Evolutionary conservation across 352 stramenopile genomes (phyloP), one percentile per base, ranked within the genome.

Genomic region (Salisapilia sapeloensis): DNA sequence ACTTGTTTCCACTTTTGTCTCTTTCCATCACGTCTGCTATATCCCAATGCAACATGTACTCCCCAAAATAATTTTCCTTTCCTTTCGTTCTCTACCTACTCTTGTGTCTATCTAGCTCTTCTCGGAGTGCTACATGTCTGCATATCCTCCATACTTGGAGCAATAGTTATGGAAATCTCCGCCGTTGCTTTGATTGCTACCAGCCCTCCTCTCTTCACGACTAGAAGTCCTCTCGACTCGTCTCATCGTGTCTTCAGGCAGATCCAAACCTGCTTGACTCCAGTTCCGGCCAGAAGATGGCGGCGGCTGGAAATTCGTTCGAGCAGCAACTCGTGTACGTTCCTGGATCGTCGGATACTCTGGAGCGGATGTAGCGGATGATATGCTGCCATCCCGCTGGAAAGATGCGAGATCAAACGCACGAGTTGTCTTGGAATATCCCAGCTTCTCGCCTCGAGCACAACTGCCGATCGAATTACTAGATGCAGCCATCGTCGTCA

Each of bases 61-160:
- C 33, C 29, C 31, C 21, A 32, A 33, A 21, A 35, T 40, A 21
- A 3, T 37, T 18, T 36, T 20, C 2, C 2, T 24, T 14, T 36
- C 23, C 11, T 21, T 2, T 19, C 2, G 6, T 33, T 31, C 19
- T 31, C 19, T 31, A 19, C 6, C 26, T 19, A 24, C n/a, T n/a
- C n/a, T n/a, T n/a, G n/a, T n/a, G n/a, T n/a, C n/a, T n/a, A n/a
- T n/a, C n/a, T n/a, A n/a, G n/a, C n/a, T n/a, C n/a, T n/a, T n/a
- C n/a, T n/a, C n/a, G n/a, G n/a, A n/a, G n/a, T n/a, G n/a, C n/a
- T n/a, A 75, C 8, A 45, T 35, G 11, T 83, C 67, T 35, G 70
- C 61, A 23, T 89, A 89, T 11, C 74, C 74, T 25, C 74, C 74
- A 33, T 89, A 89, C 42, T 85, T 89, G 15, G 74, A 89, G 62